These are phyloP conservation scores for Myrica gale DNA, from an alignment of 306 rosid genomes.

Conservation along the genomic window DNA sequence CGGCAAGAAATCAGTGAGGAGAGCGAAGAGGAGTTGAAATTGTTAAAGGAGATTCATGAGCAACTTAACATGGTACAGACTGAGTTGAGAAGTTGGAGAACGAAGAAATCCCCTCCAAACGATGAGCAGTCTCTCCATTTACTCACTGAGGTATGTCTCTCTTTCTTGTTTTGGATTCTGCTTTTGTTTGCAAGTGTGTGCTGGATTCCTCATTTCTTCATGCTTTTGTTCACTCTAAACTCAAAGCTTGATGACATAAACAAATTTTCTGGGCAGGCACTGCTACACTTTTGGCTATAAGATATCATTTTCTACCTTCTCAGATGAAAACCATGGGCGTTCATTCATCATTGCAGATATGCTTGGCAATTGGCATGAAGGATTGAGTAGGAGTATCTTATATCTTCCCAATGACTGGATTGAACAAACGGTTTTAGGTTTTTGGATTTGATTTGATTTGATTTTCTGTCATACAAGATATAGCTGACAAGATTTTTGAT, in stretches of 20 bases:
- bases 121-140: conserved; percentile 38
- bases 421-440: conserved; percentile 27
- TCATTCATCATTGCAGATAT: conserved; percentile 23
- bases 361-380: conserved; percentile 18
- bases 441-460: conserved; percentile 21
- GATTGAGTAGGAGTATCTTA: conserved; percentile 8
- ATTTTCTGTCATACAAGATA: conserved; percentile 17
- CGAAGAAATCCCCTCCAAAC: conserved; percentile 34
- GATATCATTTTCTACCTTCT: conserved; percentile 30
- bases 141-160: conserved; percentile 59
- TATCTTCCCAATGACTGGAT: conserved; percentile 21
- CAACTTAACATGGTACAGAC: conserved; percentile 51
- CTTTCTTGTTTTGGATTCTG: background rate
- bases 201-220: conserved; percentile 22
- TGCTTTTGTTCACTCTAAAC: conserved; percentile 20
- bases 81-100: conserved; percentile 51
- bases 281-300: conserved; percentile 88
- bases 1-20: conserved; percentile 55
- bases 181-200: conserved; percentile 9
- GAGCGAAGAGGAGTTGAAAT: conserved; percentile 55
- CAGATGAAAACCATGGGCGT: conserved; percentile 17
- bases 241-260: conserved; percentile 2
- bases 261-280: conserved; percentile 70
- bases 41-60: conserved; percentile 70
- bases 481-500: no score